Percentiles rank a stretch among this genome's conserved stretches.
Conservation (phyloP, 371 early-diverging fungal species). For the Lichtheimia corymbifera region DNA sequence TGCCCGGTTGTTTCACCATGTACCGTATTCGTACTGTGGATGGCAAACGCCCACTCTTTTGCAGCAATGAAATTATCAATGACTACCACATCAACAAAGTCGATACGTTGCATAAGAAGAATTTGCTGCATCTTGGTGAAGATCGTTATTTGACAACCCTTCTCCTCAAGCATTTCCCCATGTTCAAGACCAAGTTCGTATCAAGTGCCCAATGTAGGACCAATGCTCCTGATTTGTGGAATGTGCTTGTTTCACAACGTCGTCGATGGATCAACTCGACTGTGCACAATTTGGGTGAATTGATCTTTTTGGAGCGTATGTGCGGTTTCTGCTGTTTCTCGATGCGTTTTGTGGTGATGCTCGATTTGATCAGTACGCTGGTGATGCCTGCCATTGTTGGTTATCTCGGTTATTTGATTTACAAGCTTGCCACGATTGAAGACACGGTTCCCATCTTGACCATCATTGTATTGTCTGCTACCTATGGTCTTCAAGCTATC, state of each 20-base stretch:
- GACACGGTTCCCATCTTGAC: slow-evolving; percentile 52
- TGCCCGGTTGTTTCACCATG: slow-evolving; percentile 97
- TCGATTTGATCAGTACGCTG: slow-evolving; percentile 93
- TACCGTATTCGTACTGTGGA: slow-evolving; percentile 85
- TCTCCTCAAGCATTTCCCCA: slow-evolving; percentile 97
- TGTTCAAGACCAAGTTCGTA: slow-evolving; percentile 94
- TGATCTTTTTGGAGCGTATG: slow-evolving; percentile 82
- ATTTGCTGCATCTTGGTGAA: slow-evolving; percentile 81
- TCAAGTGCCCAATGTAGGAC: slow-evolving; percentile 95
- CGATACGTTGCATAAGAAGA: slow-evolving; percentile 97
- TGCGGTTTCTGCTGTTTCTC: slow-evolving; percentile 99
- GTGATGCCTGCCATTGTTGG: slow-evolving; percentile 92
- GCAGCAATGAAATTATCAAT: slow-evolving; percentile 83
- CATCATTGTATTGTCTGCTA: slow-evolving; percentile 70
- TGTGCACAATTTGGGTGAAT: slow-evolving; percentile 93
- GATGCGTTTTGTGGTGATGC: slow-evolving; percentile 96
- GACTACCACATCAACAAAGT: slow-evolving; percentile 95
- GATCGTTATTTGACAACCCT: slow-evolving; percentile 97
- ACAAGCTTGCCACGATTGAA: slow-evolving; percentile 45
- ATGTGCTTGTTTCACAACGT: slow-evolving; percentile 93
- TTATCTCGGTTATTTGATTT: slow-evolving; percentile 80
- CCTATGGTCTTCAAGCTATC: slow-evolving; percentile 84
- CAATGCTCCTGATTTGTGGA: slow-evolving; percentile 94
- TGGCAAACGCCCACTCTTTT: slow-evolving; percentile 84
- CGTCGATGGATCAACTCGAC: slow-evolving; percentile 99